Evolutionary conservation across 495 filamentous ascomycete species (phyloP).

Genomic region (Hypomontagnella monticulosa): DNA sequence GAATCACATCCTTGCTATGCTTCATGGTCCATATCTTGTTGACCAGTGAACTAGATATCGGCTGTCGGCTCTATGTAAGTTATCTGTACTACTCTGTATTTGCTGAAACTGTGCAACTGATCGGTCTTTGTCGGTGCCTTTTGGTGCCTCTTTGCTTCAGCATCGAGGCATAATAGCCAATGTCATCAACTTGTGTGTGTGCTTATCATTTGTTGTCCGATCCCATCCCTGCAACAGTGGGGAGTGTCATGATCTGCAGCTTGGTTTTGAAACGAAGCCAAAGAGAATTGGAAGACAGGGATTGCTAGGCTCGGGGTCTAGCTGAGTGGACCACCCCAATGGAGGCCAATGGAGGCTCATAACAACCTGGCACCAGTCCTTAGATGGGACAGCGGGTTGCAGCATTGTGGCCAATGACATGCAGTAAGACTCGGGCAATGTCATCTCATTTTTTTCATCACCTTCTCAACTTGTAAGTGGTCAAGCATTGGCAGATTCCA

Average conservation of each 20-base stretch:
- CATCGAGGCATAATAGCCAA: conserved; percentile 4
- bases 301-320: conserved; percentile 10
- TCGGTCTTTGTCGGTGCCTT: no score
- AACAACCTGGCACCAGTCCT: conserved; percentile 12
- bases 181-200: not conserved
- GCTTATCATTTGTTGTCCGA: conserved; percentile 26
- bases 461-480: conserved; percentile 13
- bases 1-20: conserved; percentile 19
- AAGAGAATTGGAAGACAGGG: conserved; percentile 29
- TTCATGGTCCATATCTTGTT: not conserved
- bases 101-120: conserved; percentile 6
- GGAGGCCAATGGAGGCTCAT: conserved; percentile 35
- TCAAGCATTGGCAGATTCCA: not conserved
- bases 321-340: conserved; percentile 9
- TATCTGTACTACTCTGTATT: conserved; percentile 4
- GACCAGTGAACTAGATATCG: not conserved
- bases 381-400: conserved; percentile 22
- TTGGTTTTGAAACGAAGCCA: conserved; percentile 35
- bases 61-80: conserved; percentile 4
- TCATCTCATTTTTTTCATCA: conserved; percentile 15
- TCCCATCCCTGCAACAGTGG: conserved; percentile 27
- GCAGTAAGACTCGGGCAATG: not conserved
- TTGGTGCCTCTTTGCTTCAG: conserved; percentile 4
- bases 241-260: conserved; percentile 32
- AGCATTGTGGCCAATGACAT: conserved; percentile 14